A percentile compares a stretch with the other conserved stretches of the same genome.
phyloP scores from a whole-genome alignment of 2,329 filamentous ascomycete genomes.

The Dactylellina drechsleri region DNA sequence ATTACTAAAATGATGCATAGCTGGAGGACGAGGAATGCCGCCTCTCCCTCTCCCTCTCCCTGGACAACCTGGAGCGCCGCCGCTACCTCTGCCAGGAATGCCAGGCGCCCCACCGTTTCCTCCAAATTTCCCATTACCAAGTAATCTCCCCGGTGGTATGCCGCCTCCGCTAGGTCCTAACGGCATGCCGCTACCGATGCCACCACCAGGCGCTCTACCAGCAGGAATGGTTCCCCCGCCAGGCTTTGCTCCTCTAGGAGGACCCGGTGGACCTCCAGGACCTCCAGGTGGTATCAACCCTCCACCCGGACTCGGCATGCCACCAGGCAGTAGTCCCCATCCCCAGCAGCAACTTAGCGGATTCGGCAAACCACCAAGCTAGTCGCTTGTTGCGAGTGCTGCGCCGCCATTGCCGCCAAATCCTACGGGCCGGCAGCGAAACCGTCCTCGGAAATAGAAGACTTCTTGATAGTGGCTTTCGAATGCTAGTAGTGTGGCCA shows the following conservation, averaged over 20 bases:
- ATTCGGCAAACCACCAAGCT: slow-evolving; percentile 52
- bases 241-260: slow-evolving; percentile 25
- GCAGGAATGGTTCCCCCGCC: slow-evolving; percentile 48
- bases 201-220: slow-evolving; percentile 37
- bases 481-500: too few relatives aligned
- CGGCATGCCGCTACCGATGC: slow-evolving; percentile 46
- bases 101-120: slow-evolving; percentile 58
- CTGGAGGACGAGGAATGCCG: slow-evolving; percentile 53
- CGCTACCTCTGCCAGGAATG: slow-evolving; percentile 49
- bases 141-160: slow-evolving; percentile 30
- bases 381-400: slow-evolving; percentile 14
- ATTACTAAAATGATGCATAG: slow-evolving; percentile 13
- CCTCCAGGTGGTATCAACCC: slow-evolving; percentile 40
- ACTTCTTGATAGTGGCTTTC: too few relatives aligned
- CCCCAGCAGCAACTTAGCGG: slow-evolving; percentile 51
- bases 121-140: slow-evolving; percentile 64
- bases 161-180: slow-evolving; percentile 44
- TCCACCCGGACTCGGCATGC: slow-evolving; percentile 46
- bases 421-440: too few relatives aligned
- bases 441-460: too few relatives aligned
- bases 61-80: slow-evolving; percentile 44
- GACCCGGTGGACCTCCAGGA: slow-evolving; percentile 26
- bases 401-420: slow-evolving; percentile 6
- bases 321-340: slow-evolving; percentile 23
- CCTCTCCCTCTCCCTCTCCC: slow-evolving; percentile 49